Conservation (phyloP, 1,284 basidiomycete species). For the Inonotus hispidus region DNA sequence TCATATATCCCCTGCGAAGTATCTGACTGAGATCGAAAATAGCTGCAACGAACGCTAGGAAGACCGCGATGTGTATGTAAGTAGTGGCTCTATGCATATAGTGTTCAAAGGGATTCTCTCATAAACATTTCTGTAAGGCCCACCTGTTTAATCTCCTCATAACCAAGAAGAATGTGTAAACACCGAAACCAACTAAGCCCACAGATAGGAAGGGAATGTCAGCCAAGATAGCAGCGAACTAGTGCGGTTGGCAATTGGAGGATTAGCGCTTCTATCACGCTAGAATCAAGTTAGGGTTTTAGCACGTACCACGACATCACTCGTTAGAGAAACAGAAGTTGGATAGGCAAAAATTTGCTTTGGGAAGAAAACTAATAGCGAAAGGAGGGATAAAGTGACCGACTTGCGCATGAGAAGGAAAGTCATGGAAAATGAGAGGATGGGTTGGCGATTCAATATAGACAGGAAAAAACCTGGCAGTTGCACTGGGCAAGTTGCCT, state of each 20-base stretch:
- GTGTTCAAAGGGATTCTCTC: constrained; percentile 4
- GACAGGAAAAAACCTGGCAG: neutral
- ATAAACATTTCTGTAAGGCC: neutral
- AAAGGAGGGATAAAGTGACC: neutral
- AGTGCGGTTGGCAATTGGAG: constrained; percentile 6
- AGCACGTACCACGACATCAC: constrained; percentile 20
- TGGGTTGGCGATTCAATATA: neutral
- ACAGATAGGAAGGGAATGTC: constrained; percentile 66
- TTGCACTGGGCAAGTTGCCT: constrained; percentile 6
- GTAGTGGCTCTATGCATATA: constrained; percentile 37
- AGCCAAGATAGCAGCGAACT: constrained; percentile 56
- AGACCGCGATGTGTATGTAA: constrained; percentile 50
- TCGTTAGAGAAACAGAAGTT: constrained; percentile 11
- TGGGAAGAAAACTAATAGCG: neutral
- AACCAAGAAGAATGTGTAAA: constrained; percentile 54
- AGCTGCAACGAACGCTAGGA: constrained; percentile 56
- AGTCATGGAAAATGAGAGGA: constrained; percentile 5
- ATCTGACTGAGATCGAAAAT: constrained; percentile 60
- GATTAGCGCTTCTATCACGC: constrained; percentile 3
- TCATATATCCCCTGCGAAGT: constrained; percentile 36
- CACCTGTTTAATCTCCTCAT: constrained; percentile 54
- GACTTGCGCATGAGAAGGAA: constrained; percentile 4
- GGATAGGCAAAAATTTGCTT: constrained; percentile 1
- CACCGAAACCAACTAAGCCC: constrained; percentile 61
- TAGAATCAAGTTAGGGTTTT: neutral